These are phyloP conservation scores for Zymoseptoria crescenta DNA, from an alignment of 2,329 filamentous ascomycete genomes.

Conservation along the genomic window DNA sequence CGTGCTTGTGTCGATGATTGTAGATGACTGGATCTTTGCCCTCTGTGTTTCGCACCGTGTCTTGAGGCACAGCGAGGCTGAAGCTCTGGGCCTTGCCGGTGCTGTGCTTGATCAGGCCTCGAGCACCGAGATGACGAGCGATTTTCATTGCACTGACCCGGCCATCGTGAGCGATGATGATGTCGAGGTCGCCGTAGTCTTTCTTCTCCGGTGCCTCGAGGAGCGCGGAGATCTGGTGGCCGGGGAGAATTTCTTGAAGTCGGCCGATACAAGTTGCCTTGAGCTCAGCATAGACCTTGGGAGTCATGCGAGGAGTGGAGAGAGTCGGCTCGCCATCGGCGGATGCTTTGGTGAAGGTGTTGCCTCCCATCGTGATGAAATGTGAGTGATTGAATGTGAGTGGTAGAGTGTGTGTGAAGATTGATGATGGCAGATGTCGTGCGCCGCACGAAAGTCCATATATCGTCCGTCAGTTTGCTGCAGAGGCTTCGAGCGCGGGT, in stretches of 20 bases:
- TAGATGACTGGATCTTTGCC: slow-evolving; percentile 8
- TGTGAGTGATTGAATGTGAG: background rate
- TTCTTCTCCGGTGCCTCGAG: slow-evolving; percentile 62
- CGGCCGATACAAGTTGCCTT: slow-evolving; percentile 38
- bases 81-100: slow-evolving; percentile 7
- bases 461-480: background rate
- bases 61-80: slow-evolving; percentile 18
- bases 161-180: slow-evolving; percentile 44
- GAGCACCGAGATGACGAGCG: slow-evolving; percentile 41
- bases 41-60: slow-evolving; percentile 6
- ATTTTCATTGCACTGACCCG: slow-evolving; percentile 28
- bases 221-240: slow-evolving; percentile 49
- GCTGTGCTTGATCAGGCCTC: slow-evolving; percentile 16
- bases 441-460: background rate
- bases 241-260: slow-evolving; percentile 44
- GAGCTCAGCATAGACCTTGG: slow-evolving; percentile 48
- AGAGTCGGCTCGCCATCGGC: slow-evolving; percentile 38
- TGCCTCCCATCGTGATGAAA: slow-evolving; percentile 54
- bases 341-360: slow-evolving; percentile 45
- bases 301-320: slow-evolving; percentile 58
- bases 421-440: background rate
- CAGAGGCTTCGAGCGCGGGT: background rate
- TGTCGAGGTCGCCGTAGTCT: slow-evolving; percentile 66
- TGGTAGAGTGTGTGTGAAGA: background rate
- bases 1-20: slow-evolving; percentile 3